Base-by-base conservation (phyloP, 2,329 filamentous ascomycete genomes). In the Xylariaceae sp. region DNA sequence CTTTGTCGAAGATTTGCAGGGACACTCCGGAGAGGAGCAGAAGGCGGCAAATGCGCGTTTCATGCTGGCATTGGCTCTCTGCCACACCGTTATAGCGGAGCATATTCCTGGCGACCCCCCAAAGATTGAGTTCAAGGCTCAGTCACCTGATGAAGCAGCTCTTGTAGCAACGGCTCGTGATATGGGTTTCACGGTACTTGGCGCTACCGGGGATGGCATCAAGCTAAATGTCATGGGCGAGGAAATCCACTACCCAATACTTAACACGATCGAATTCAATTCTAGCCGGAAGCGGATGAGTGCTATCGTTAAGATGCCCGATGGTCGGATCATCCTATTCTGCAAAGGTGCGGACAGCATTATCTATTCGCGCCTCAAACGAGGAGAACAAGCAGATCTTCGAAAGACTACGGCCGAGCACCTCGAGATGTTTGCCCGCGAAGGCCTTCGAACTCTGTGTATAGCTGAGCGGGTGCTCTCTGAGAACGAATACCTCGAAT, bases 261-360 rank as follows among this genome's bases (percentile, higher is more conserved):
- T 99, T 46, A 98, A 96, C 74, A 96, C 90, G 1, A 88, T 99
- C 40, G 95, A 99, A 71, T 99, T 99, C 79, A 98, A 98, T 73
- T 98, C 93, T 0, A 92, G 89, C 43, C 85, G 95, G 68, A 99
- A 99, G 77, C 86, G 95, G 64, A 99, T 99, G 95, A 98, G 93
- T 74, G 91, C 93, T 2, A 97, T 99, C 64, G 87, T 99, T 48
- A 85, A 90, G 55, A 96, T 98, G 92, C 93, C 95, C 0, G 86
- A 98, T 72, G 89, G 90, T 41, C 88, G 83, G 56, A 97, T 99
- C 59, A 81, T 95, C 52, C 81, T 99, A 1, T 96, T 96, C 75
- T 99, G 95, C 80, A 99, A 99, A 77, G 95, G 95, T 62, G 95
- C 95, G 32, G 95, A 99, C 72, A 97, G 91, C 68, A 89, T 98